A percentile compares a stretch with the other conserved stretches of the same genome.
phyloP scores from a whole-genome alignment of 306 rosid genomes.

The Cajanus cajan region DNA sequence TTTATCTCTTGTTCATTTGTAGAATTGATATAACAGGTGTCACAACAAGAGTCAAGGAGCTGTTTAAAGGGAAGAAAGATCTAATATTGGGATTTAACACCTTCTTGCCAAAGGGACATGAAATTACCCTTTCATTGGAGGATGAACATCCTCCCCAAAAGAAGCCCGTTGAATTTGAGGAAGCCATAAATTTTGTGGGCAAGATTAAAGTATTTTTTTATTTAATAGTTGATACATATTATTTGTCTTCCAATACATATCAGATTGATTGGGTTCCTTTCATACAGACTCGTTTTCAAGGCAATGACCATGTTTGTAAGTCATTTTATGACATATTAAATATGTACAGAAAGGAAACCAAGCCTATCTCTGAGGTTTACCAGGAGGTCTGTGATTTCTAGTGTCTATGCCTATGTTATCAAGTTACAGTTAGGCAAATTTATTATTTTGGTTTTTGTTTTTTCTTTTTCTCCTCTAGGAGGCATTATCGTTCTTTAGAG shows the following conservation, averaged over 20 bases:
- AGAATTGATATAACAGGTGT: conserved; percentile 71
- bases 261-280: conserved; percentile 34
- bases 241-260: neutral
- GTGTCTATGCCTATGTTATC: conserved; percentile 10
- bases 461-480: neutral
- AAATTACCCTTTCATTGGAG: conserved; percentile 73
- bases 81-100: conserved; percentile 86
- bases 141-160: conserved; percentile 75
- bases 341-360: conserved; percentile 93
- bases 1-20: conserved; percentile 26
- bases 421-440: neutral
- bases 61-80: conserved; percentile 76
- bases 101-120: conserved; percentile 83
- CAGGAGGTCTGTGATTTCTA: conserved; percentile 58
- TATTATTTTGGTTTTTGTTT: neutral
- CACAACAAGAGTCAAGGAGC: conserved; percentile 71
- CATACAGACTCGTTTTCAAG: conserved; percentile 87
- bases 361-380: conserved; percentile 79
- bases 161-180: conserved; percentile 85
- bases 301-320: conserved; percentile 87
- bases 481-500: neutral
- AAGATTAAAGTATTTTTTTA: conserved; percentile 64
- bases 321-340: conserved; percentile 89
- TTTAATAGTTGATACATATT: no score
- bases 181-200: conserved; percentile 86